Evolutionary conservation across 2,329 filamentous ascomycete species (phyloP), one percentile per base, ranked within the genome.

Genomic region (Aspergillus japonicus): DNA sequence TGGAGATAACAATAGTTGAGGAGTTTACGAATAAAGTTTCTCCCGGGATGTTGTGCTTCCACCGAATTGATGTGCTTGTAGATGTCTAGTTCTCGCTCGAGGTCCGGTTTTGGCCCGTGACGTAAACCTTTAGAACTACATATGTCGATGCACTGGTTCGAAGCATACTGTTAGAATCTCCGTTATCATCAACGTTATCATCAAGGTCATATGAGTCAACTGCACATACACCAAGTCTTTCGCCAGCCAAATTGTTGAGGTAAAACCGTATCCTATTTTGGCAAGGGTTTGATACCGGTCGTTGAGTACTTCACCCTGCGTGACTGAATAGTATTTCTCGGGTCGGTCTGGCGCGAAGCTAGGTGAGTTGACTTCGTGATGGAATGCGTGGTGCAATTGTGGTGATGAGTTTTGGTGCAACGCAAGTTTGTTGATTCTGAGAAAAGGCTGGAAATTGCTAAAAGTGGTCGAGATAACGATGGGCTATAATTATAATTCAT

Each of bases 211-310:
- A 29, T 60, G 51, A 54, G 57, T 62, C 29, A n/a, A 49, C 49
- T 47, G 21, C 35, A 58, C 56, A 35, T 63, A 64, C 62, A 58
- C 24, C 47, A 68, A 49, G 54, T 69, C 66, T 49, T 61, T 57
- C 14, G 62, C 58, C 26, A 70, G 64, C 68, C 68, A 71, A 35
- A 69, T 64, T 21, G 69, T 70, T 0, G 68, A 70, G 5, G 60
- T 61, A 29, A 65, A 58, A 39, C 69, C 69, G 54, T 64, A 71
- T 2, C 69, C 69, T 8, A 69, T 55, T 62, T 70, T 71, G 10
- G 57, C 62, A 39, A 70, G 51, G 23, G 64, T 56, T 62, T 67
- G 59, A 59, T 70, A 71, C 51, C 56, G 64, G 48, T 62, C 55
- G 14, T 64, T 58, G 53, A 71, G 44, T 44, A 64, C 26, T 24